Conservation (phyloP, 495 filamentous ascomycete species). For the Hyaloscypha finlandica region DNA sequence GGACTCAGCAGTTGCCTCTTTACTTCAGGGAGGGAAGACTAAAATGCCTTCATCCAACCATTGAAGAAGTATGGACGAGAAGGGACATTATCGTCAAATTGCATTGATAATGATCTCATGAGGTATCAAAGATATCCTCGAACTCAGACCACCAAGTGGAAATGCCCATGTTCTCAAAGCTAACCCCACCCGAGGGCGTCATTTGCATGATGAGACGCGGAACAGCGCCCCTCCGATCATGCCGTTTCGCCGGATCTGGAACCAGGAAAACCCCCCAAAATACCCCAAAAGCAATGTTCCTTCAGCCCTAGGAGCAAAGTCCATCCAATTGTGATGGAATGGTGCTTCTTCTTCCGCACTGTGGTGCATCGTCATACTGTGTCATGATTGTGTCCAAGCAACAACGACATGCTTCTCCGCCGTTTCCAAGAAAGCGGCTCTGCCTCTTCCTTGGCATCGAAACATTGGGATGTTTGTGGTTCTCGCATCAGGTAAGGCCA, state of each 20-base stretch:
- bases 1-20: no score
- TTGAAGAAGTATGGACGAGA: not conserved
- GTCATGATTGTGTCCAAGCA: conserved; percentile 11
- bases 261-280: not conserved
- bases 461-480: conserved; percentile 7
- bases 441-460: conserved; percentile 5
- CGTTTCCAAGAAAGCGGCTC: not conserved
- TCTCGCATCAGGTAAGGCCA: not conserved
- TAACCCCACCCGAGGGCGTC: not conserved
- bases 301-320: conserved; percentile 2
- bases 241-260: conserved; percentile 9
- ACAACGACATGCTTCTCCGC: not conserved
- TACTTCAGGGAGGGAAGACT: not conserved
- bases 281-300: not conserved
- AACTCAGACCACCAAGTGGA: not conserved
- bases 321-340: not conserved
- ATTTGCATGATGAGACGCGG: conserved; percentile 15
- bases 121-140: not conserved
- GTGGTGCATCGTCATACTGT: not conserved
- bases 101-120: conserved; percentile 1
- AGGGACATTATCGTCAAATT: not conserved
- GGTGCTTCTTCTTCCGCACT: not conserved
- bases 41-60: not conserved
- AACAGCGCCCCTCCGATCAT: conserved; percentile 9
- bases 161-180: conserved; percentile 1